Base-by-base conservation (phyloP, 352 stramenopile genomes). In the Phytophthora pistaciae region DNA sequence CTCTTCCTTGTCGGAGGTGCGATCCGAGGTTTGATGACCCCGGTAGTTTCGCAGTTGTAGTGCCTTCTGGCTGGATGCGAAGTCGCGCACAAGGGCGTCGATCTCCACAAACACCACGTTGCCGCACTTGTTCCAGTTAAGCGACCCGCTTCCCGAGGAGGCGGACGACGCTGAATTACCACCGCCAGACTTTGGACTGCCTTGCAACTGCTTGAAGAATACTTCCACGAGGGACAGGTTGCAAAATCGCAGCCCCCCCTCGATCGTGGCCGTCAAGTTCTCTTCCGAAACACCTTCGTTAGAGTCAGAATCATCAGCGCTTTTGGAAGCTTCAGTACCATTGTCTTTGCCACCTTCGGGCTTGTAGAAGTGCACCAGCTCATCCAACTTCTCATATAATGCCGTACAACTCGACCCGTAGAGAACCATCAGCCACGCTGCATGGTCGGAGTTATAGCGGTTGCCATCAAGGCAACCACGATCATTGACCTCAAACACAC, bases 71-170 rank as follows among this genome's bases (percentile, higher is more conserved):
- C 74, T 83, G n/a, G 86, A 84, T 9, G 85, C 67, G 69, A 94
- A 94, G 44, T 95, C 87, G 7, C 88, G 84, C 65, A 95, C 83
- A 57, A 95, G 75, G 20, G 76, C 81, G 55, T 95, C 88, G 16
- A 94, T 85, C 70, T 95, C 88, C 23, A 95, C 87, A 58, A 93
- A 92, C 52, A 95, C 83, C 21, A 94, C 83, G 38, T 94, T 95
- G 18, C 88, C 88, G 36, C 84, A 93, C 66, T 95, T 95, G 59
- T 84, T 82, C 88, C 88, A 95, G 58, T 87, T 89, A 0, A 92
- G 66, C 29, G 78, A 66, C n/a, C 38, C 57, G 42, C 10, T 44
- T 18, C 46, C 55, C 4, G 56, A 53, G 38, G 55, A 75, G 5
- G n/a, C n/a, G n/a, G 67, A 64, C n/a, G 56, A 68, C 21, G 54